These are phyloP conservation scores for Pythium grandisporangium DNA, from an alignment of 352 stramenopile species.

Conservation along the genomic window DNA sequence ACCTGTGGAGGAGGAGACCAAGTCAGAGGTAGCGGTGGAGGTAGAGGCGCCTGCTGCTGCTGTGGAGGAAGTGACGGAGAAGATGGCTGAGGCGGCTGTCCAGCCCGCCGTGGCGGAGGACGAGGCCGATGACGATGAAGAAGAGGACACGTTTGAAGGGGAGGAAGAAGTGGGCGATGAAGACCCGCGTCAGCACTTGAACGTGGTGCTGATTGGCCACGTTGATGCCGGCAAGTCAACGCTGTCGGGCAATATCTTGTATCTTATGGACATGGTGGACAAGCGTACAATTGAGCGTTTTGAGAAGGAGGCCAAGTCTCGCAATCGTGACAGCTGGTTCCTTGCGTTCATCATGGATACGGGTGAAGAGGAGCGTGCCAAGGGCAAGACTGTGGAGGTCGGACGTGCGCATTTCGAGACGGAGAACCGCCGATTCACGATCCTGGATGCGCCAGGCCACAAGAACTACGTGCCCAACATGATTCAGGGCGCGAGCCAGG, in stretches of 20 bases:
- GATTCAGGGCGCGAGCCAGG: conserved; percentile 94
- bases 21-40: neutral
- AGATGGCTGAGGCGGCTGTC: neutral
- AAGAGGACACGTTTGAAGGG: conserved; percentile 46
- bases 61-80: neutral
- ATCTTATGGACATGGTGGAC: conserved; percentile 98
- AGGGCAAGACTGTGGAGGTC: conserved; percentile 84
- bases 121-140: conserved; percentile 23
- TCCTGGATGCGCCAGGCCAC: conserved; percentile 97
- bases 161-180: conserved; percentile 80
- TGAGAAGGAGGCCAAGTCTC: conserved; percentile 95
- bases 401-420: conserved; percentile 97
- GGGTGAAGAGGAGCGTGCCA: conserved; percentile 97
- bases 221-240: conserved; percentile 99
- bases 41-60: neutral
- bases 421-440: conserved; percentile 93
- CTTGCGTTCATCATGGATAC: conserved; percentile 99
- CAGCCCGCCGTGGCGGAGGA: conserved; percentile 15
- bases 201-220: conserved; percentile 99
- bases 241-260: conserved; percentile 97
- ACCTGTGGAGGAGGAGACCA: conserved; percentile 14
- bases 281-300: conserved; percentile 98
- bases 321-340: conserved; percentile 87
- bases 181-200: conserved; percentile 96
- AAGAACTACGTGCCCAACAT: conserved; percentile 99